Evolutionary conservation across 306 rosid genomes (phyloP).

Genomic region (Sphenostylis stenocarpa): DNA sequence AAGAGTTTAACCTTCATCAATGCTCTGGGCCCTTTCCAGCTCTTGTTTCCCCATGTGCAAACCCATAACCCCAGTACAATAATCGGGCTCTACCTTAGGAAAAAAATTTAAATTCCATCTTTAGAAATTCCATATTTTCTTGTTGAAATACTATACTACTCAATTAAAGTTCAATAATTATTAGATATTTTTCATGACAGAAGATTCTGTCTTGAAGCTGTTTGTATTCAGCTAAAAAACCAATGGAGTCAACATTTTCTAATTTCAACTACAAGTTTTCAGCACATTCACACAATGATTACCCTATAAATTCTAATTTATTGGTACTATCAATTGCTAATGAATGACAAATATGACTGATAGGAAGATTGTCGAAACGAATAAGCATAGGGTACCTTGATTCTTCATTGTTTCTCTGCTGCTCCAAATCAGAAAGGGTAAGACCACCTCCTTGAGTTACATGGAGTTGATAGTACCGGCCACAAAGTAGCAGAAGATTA

Average conservation of each 20-base stretch:
- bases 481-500: conserved; percentile 66
- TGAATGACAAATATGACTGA: background rate
- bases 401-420: conserved; percentile 61
- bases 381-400: conserved; percentile 57
- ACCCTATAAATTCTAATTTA: background rate
- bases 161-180: background rate
- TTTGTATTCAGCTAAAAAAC: background rate
- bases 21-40: background rate
- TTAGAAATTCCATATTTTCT: background rate
- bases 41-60: conserved; percentile 18
- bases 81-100: background rate
- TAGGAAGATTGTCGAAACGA: background rate
- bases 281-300: background rate
- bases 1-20: background rate
- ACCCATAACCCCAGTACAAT: background rate
- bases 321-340: background rate
- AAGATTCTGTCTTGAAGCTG: conserved; percentile 22
- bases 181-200: background rate
- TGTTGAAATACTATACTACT: background rate
- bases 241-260: conserved; percentile 17
- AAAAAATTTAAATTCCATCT: background rate
- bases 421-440: conserved; percentile 58
- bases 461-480: conserved; percentile 58
- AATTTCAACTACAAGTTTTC: background rate
- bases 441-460: conserved; percentile 45